Evolutionary conservation across 495 filamentous ascomycete genomes (phyloP), one percentile per base, ranked within the genome.

Genomic region (Penicillium coffeae): DNA sequence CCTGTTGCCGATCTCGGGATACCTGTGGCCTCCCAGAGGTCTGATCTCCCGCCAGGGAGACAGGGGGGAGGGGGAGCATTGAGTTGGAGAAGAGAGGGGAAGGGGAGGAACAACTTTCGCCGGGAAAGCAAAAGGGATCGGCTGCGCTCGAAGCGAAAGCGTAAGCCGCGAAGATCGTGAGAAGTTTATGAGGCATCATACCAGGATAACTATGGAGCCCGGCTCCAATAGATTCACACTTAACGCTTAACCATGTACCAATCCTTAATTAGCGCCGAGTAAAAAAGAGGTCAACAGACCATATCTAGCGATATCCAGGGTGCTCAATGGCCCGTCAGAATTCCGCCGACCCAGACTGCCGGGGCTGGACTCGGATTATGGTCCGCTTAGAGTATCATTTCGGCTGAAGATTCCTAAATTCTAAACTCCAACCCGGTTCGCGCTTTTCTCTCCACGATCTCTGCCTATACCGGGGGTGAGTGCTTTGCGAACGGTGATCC

Each of bases 1-100:
- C 58, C 60, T 12, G 10, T 61, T 56, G 65, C 66, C 64, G 68
- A 71, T 69, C 68, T 63, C 66, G 65, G 67, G 56, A 63, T 51
- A 21, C 44, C 20, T 56, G 42, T n/a, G 8, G 20, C 18, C 35
- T 15, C 38, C 35, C 18, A 13, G 55, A 55, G 57, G 66, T 63
- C 57, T 57, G 54, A 62, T 50, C 54, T 63, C 48, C 16, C 38
- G 37, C 46, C 21, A 19, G 37, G 20, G 20, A 34, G 19, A 19
- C 12, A 21, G 27, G 22, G 9, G 40, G 25, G 25, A 10, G n/a
- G n/a, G n/a, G n/a, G n/a, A n/a, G n/a, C n/a, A n/a, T n/a, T n/a
- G n/a, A n/a, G n/a, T n/a, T n/a, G n/a, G n/a, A n/a, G 25, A 30
- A 10, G 10, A 30, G 25, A 10, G 25, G 25, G 25, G 10, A 10